Evolutionary conservation across 1,284 basidiomycete species (phyloP).

Genomic region (Heterobasidion irregulare): DNA sequence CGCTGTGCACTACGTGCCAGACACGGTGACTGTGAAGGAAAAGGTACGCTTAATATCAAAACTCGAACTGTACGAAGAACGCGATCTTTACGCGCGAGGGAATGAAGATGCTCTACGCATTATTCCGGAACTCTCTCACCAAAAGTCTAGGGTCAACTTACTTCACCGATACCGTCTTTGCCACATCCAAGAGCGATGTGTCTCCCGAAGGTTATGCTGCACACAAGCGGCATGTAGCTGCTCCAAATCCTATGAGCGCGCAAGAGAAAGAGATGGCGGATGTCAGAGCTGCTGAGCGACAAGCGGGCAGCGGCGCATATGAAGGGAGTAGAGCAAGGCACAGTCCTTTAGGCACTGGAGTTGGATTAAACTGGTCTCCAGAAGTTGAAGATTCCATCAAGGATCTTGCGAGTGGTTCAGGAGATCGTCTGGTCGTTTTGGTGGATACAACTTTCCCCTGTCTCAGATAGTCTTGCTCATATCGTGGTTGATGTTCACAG

Average conservation of each 20-base stretch:
- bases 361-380: slow-evolving; percentile 56
- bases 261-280: slow-evolving; percentile 77
- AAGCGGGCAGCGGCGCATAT: slow-evolving; percentile 36
- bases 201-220: slow-evolving; percentile 63
- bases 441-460: slow-evolving; percentile 35
- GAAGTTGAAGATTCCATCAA: slow-evolving; percentile 59
- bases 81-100: not conserved
- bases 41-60: slow-evolving; percentile 44
- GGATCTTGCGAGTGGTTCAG: slow-evolving; percentile 40
- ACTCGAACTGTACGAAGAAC: not conserved
- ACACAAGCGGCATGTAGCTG: slow-evolving; percentile 64
- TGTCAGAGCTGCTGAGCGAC: slow-evolving; percentile 64
- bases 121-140: slow-evolving; percentile 65
- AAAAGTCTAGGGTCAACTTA: slow-evolving; percentile 70
- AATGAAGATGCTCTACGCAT: slow-evolving; percentile 86
- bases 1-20: slow-evolving; percentile 68
- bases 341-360: slow-evolving; percentile 46
- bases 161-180: slow-evolving; percentile 77
- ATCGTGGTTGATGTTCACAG: slow-evolving; percentile 26
- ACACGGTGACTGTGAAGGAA: slow-evolving; percentile 64
- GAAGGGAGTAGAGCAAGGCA: slow-evolving; percentile 47
- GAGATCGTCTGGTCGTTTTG: slow-evolving; percentile 50
- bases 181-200: slow-evolving; percentile 66
- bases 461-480: not conserved
- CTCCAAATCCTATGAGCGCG: slow-evolving; percentile 74